Evolutionary conservation across 2,329 filamentous ascomycete genomes (phyloP).

Genomic region (Arthrobotrys musiformis): DNA sequence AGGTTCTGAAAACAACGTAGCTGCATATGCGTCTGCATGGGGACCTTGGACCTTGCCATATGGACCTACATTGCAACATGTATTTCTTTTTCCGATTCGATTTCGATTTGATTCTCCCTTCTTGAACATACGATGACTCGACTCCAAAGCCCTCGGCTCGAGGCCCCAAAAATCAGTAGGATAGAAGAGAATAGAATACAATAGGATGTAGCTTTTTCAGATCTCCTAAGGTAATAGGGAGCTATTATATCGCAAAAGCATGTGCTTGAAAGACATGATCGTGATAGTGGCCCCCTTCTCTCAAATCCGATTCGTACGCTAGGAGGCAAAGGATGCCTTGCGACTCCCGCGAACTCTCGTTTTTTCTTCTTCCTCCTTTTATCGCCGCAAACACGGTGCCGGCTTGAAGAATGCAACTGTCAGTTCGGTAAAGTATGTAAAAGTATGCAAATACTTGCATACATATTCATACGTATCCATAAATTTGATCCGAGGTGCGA

Average conservation of each 20-base stretch:
- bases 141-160: background rate
- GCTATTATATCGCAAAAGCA: conserved; percentile 13
- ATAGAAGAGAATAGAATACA: background rate
- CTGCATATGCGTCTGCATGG: conserved; percentile 33
- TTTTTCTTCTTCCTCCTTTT: background rate
- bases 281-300: conserved; percentile 13
- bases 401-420: conserved; percentile 17
- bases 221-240: background rate
- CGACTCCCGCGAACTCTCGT: conserved; percentile 20
- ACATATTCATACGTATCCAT: background rate
- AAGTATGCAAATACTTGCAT: background rate
- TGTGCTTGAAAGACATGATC: conserved; percentile 31
- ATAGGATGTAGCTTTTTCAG: too few relatives aligned
- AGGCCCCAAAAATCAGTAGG: background rate
- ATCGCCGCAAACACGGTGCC: conserved; percentile 25
- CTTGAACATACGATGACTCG: background rate
- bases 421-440: background rate
- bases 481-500: conserved; percentile 34
- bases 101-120: background rate
- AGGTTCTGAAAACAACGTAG: conserved; percentile 27
- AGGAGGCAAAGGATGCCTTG: conserved; percentile 3
- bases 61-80: background rate
- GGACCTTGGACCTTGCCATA: background rate
- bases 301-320: conserved; percentile 18
- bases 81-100: background rate